Percentiles rank a stretch among this genome's conserved stretches.
These are phyloP conservation scores for Beta lomatogona DNA, from an alignment of 179 eudicot genomes.

Conservation along the genomic window DNA sequence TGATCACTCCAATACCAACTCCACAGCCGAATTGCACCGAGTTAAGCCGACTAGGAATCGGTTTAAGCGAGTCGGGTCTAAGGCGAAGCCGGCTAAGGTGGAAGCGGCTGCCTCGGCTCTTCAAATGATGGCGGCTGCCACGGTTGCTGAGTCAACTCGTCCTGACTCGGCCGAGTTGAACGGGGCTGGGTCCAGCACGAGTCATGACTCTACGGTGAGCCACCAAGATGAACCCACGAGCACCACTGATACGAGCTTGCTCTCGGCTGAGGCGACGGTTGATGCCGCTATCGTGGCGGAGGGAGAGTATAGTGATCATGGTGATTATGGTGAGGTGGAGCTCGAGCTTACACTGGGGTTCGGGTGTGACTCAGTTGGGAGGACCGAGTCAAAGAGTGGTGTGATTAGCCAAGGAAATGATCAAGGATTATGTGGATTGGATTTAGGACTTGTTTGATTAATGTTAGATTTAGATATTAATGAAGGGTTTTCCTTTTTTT, in stretches of 20 bases:
- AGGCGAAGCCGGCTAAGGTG: constrained; percentile 29
- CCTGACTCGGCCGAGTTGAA: constrained; percentile 32
- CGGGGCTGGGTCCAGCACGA: constrained; percentile 53
- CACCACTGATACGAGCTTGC: constrained; percentile 42
- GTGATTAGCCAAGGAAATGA: background rate
- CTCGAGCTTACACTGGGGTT: constrained; percentile 66
- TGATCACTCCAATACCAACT: constrained; percentile 7
- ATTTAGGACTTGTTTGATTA: constrained; percentile 41
- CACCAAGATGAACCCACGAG: constrained; percentile 47
- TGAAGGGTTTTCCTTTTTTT: background rate
- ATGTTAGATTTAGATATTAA: background rate
- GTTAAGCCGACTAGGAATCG: constrained; percentile 51
- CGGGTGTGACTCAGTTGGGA: constrained; percentile 1
- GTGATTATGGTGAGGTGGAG: constrained; percentile 50
- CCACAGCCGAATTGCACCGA: constrained; percentile 43
- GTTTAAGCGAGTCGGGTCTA: constrained; percentile 60
- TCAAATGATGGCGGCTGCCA: constrained; percentile 2
- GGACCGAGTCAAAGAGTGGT: constrained; percentile 15
- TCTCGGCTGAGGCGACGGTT: constrained; percentile 37
- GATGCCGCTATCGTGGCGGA: constrained; percentile 30
- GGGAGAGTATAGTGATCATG: constrained; percentile 20
- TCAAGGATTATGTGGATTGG: constrained; percentile 22
- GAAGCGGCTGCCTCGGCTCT: constrained; percentile 13
- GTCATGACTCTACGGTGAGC: constrained; percentile 77
- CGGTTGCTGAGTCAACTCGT: constrained; percentile 21